Base-by-base conservation (phyloP, 2,329 filamentous ascomycete genomes). In the Hypoxylon sp. region DNA sequence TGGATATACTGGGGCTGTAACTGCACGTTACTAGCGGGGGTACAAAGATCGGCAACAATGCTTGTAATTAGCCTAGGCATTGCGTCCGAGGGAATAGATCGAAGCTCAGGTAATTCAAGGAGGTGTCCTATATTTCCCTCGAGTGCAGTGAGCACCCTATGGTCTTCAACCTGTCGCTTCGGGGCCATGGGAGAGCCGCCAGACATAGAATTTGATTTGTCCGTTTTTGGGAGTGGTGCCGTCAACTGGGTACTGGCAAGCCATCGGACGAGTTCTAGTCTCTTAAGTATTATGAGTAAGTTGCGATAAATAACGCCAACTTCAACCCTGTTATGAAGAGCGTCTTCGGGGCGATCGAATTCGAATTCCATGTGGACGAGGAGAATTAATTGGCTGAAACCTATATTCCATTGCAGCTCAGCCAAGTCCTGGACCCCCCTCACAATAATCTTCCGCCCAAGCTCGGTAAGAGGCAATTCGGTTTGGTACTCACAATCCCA, bases 281-380 rank as follows among this genome's bases (percentile, higher is more conserved):
- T 87, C 70, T 87, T 88, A 17, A 99, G 84, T 61, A 91, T 86
- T n/a, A 84, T 82, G 34, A 96, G 83, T 5, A 98, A 84, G 50
- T 87, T 85, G 74, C 88, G 81, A 80, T 91, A 95, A 36, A 95
- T 88, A 1, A 83, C 81, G 53, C 91, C 88, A 64, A 96, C 90
- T 28, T 90, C 87, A 7, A 92, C 82, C 19, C 84, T 81, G 41
- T 84, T 80, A 70, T 87, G 86, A 34, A 89, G 82, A 1, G 88
- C 88, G 14, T 92, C 87, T 43, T 93, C 89, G 45, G 91, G 89
- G 70, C 90, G 87, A 63, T 94, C 91, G 58, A 93, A 87, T 75
- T 96, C 93, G 41, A 90, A 90, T 77, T 96, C 91, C 85, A 98
- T 91, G 78, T 98, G 94, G 9, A 96, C 86, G 14, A 97, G 84